Percentiles rank a stretch among this genome's conserved stretches.
phyloP scores from a whole-genome alignment of 2,329 filamentous ascomycete species.

The Colletotrichum caudatum region DNA sequence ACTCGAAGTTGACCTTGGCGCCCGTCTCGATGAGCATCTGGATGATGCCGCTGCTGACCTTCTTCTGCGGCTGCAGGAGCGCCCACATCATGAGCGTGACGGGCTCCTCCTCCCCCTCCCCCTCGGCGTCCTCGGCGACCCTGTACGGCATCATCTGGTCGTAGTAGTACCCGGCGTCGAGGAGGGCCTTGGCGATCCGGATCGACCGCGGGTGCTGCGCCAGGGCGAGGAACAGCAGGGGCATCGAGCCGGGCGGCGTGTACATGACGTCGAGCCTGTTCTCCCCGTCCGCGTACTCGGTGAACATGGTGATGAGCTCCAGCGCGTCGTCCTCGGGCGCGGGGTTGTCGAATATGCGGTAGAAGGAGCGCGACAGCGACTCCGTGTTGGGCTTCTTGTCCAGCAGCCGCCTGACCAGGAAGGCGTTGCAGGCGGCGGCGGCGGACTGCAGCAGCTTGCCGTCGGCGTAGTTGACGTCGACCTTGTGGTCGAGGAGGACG shows the following conservation, averaged over 20 bases:
- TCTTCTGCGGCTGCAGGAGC: slow-evolving; percentile 72
- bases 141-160: slow-evolving; percentile 62
- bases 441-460: slow-evolving; percentile 66
- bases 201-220: slow-evolving; percentile 66
- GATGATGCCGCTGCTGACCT: slow-evolving; percentile 69
- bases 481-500: slow-evolving; percentile 55
- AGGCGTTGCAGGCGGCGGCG: slow-evolving; percentile 62
- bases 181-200: slow-evolving; percentile 62
- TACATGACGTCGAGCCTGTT: slow-evolving; percentile 64
- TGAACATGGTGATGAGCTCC: slow-evolving; percentile 64
- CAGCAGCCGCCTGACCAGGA: slow-evolving; percentile 64
- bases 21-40: slow-evolving; percentile 65
- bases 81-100: slow-evolving; percentile 72
- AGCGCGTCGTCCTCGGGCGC: slow-evolving; percentile 63
- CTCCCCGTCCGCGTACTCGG: slow-evolving; percentile 61
- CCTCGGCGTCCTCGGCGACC: slow-evolving; percentile 60
- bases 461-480: slow-evolving; percentile 62
- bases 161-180: slow-evolving; percentile 70
- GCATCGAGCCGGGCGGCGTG: slow-evolving; percentile 56
- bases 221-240: slow-evolving; percentile 65
- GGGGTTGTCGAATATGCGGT: slow-evolving; percentile 65
- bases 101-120: slow-evolving; percentile 64
- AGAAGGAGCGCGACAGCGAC: slow-evolving; percentile 66
- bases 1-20: slow-evolving; percentile 69
- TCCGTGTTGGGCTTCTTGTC: slow-evolving; percentile 61